A percentile compares a stretch with the other conserved stretches of the same genome.
phyloP scores from a whole-genome alignment of 148 eudicot genomes.

The Hydrangea macrophylla region DNA sequence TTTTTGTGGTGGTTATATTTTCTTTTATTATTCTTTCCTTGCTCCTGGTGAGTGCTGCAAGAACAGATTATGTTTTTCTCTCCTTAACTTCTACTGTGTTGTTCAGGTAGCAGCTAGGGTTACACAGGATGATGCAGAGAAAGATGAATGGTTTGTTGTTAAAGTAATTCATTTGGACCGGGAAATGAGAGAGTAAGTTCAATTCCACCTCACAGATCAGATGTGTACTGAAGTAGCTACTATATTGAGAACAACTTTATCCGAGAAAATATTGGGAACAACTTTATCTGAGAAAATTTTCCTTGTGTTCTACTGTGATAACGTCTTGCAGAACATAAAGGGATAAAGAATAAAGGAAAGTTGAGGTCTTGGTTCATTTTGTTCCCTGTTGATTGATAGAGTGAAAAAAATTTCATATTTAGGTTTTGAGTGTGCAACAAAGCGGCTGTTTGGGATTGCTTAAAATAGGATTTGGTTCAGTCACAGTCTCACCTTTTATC shows the following conservation, averaged over 20 bases:
- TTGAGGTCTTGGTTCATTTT: slow-evolving; percentile 7
- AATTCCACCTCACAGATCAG: slow-evolving; percentile 4
- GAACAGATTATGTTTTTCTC: background rate
- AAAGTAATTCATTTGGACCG: slow-evolving; percentile 90
- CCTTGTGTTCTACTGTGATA: background rate
- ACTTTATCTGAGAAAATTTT: background rate
- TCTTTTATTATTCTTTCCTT: background rate
- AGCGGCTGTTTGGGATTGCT: too few relatives aligned
- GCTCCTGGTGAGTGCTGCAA: background rate
- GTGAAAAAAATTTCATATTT: background rate
- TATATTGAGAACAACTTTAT: too few relatives aligned
- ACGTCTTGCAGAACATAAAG: background rate
- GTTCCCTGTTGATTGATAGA: background rate
- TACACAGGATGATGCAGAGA: slow-evolving; percentile 68
- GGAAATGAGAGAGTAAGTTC: slow-evolving; percentile 76
- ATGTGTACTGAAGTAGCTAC: background rate
- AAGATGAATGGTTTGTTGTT: slow-evolving; percentile 92
- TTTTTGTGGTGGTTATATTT: background rate
- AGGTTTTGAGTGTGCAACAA: background rate
- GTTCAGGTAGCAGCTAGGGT: slow-evolving; percentile 92
- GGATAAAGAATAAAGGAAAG: background rate
- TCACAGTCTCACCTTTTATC: too few relatives aligned
- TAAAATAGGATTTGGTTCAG: too few relatives aligned
- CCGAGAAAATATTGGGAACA: background rate
- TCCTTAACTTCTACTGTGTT: slow-evolving; percentile 4